phyloP scores from a whole-genome alignment of 768 basidiomycete species.

The Psilocybe tampanensis region DNA sequence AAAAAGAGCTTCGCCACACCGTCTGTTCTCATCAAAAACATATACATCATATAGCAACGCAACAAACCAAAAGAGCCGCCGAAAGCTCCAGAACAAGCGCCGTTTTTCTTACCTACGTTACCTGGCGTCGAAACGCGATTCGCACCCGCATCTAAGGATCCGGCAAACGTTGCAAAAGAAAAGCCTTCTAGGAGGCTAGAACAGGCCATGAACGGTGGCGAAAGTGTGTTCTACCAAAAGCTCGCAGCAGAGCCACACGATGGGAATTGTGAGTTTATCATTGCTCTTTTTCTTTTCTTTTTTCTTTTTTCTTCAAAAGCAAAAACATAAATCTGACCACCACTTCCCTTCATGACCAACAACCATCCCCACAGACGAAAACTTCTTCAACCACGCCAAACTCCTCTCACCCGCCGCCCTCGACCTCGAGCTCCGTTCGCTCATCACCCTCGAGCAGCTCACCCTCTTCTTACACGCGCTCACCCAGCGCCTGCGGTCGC shows the following conservation, averaged over 20 bases:
- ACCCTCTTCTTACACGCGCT: constrained; percentile 76
- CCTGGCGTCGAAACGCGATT: constrained; percentile 88
- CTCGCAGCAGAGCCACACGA: constrained; percentile 55
- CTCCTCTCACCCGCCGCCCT: constrained; percentile 87
- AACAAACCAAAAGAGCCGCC: constrained; percentile 97
- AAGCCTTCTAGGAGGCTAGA: constrained; percentile 56
- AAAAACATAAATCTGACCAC: background rate
- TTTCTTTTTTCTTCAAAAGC: no score
- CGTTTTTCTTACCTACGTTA: constrained; percentile 95
- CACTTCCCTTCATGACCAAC: background rate
- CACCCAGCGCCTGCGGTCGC: constrained; percentile 69
- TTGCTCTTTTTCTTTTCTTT: no score
- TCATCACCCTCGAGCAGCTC: constrained; percentile 69
- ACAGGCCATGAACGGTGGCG: constrained; percentile 48
- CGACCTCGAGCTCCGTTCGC: constrained; percentile 86
- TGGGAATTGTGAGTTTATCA: constrained; percentile 64
- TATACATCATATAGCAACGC: constrained; percentile 61
- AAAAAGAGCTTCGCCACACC: background rate
- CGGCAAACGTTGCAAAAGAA: constrained; percentile 25
- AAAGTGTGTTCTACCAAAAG: constrained; percentile 74
- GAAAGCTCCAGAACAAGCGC: constrained; percentile 93
- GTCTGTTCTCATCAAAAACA: background rate
- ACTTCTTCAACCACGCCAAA: constrained; percentile 84
- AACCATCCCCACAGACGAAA: constrained; percentile 60
- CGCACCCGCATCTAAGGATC: constrained; percentile 49